Evolutionary conservation across 1,284 basidiomycete species (phyloP).

Genomic region (Moniliophthora roreri): DNA sequence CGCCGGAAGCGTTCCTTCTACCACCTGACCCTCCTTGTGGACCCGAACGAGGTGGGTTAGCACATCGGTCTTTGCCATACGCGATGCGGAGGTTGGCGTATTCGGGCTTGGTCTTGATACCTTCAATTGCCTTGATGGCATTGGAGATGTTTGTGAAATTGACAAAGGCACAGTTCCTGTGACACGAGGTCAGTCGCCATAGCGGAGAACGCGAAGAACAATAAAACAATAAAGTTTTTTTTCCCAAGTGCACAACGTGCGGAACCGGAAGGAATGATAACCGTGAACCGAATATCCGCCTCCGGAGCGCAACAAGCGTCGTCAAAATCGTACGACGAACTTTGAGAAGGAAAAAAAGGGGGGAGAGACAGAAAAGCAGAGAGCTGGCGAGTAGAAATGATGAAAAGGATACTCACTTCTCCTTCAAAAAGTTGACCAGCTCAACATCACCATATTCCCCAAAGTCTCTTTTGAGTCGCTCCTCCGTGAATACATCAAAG

Average conservation of each 20-base stretch:
- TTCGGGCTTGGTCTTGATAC: constrained; percentile 83
- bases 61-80: constrained; percentile 94
- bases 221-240: too few relatives aligned
- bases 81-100: constrained; percentile 83
- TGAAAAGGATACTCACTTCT: constrained; percentile 63
- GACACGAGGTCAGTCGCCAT: constrained; percentile 6
- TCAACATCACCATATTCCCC: constrained; percentile 93
- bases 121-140: constrained; percentile 94
- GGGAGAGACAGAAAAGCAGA: background rate
- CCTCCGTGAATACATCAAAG: constrained; percentile 85
- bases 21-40: constrained; percentile 62
- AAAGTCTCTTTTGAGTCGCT: constrained; percentile 86
- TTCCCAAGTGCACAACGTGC: too few relatives aligned
- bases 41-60: constrained; percentile 82
- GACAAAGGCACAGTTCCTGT: constrained; percentile 89
- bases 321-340: background rate
- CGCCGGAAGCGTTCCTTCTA: constrained; percentile 33
- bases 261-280: too few relatives aligned
- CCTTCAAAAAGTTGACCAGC: constrained; percentile 91
- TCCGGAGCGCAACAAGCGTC: too few relatives aligned
- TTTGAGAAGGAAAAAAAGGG: background rate
- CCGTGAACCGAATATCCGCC: too few relatives aligned
- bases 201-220: too few relatives aligned
- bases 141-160: constrained; percentile 91
- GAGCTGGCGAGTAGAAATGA: background rate